Base-by-base conservation (phyloP, 2,329 filamentous ascomycete genomes). In the Corynespora cassiicola region DNA sequence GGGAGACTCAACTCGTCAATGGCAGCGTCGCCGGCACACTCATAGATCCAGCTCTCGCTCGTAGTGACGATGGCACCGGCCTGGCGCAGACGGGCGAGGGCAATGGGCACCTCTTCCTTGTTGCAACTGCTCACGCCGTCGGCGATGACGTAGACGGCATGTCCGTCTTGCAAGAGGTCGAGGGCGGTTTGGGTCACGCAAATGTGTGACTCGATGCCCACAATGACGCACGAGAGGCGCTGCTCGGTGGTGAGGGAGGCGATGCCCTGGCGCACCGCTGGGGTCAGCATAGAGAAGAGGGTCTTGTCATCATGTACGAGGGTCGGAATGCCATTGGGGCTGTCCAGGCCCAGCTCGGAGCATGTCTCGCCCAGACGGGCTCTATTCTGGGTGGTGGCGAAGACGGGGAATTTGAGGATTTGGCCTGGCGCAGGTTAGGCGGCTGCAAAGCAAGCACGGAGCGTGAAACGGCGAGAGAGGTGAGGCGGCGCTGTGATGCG, bases 171-270 rank as follows among this genome's bases (percentile, higher is more conserved):
- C 27, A 94, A 73, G 31, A 95, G 73, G 72, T 96, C 92, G 26
- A 96, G 77, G 11, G 63, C 52, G 2, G 92, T 96, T 77, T 97
- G 92, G 45, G 89, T 91, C 19, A 97, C 84, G 75, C 92, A 97
- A 65, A 97, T 94, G 71, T 97, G 92, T 25, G 83, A 82, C 72
- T 97, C 92, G 63, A 97, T 96, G 23, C 92, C 92, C 11, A 96
- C 86, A 47, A 97, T 82, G 38, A 88, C 86, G 36, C 90, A 79
- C 5, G 71, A 50, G 4, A 61, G 35, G 3, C 52, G 60, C 2
- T 49, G 54, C 28, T 25, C 50, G 31, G 42, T 43, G 18, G 54
- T 63, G 23, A 75, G 61, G 15, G 58, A 58, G 31, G 67, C 52
- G 37, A 76, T 67, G 9, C 65, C 69, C 4, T 70, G 54, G 17